Evolutionary conservation across 2,329 filamentous ascomycete species (phyloP).

Genomic region (Sclerotinia minor): DNA sequence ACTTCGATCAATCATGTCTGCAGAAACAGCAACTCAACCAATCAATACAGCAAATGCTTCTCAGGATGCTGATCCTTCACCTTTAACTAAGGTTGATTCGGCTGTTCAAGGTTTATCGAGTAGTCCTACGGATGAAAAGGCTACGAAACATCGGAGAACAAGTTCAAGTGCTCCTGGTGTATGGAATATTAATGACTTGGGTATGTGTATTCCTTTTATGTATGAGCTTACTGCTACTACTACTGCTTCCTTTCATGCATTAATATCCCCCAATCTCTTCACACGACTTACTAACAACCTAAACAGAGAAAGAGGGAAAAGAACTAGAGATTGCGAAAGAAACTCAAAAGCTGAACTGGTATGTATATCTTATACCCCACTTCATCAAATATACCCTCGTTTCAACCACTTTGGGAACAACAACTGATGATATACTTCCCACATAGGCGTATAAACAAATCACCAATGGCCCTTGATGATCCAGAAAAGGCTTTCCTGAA

Average conservation of each 20-base stretch:
- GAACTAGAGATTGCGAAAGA: slow-evolving; percentile 74
- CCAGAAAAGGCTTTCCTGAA: slow-evolving; percentile 69
- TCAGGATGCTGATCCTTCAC: slow-evolving; percentile 37
- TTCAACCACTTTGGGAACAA: background rate
- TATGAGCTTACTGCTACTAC: too few species aligned
- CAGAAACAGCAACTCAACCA: slow-evolving; percentile 42
- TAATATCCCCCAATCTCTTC: background rate
- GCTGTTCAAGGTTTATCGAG: slow-evolving; percentile 77
- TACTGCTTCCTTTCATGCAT: background rate
- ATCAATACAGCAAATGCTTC: slow-evolving; percentile 15
- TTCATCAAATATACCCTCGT: background rate
- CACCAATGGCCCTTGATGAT: slow-evolving; percentile 75
- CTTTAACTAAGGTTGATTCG: slow-evolving; percentile 87
- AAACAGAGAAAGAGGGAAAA: slow-evolving; percentile 68
- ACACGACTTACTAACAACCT: background rate
- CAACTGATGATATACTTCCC: slow-evolving; percentile 28
- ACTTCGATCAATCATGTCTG: slow-evolving; percentile 49
- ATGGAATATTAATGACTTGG: slow-evolving; percentile 80
- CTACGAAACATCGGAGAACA: slow-evolving; percentile 64
- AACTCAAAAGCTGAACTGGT: slow-evolving; percentile 89
- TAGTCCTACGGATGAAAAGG: slow-evolving; percentile 65
- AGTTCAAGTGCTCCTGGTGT: slow-evolving; percentile 75
- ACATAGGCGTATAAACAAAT: slow-evolving; percentile 91
- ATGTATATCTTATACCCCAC: slow-evolving; percentile 44
- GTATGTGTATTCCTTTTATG: slow-evolving; percentile 65